A percentile compares a stretch with the other conserved stretches of the same genome.
These are phyloP conservation scores for Talaromyces proteolyticus DNA, from an alignment of 495 filamentous ascomycete genomes.

Conservation along the genomic window DNA sequence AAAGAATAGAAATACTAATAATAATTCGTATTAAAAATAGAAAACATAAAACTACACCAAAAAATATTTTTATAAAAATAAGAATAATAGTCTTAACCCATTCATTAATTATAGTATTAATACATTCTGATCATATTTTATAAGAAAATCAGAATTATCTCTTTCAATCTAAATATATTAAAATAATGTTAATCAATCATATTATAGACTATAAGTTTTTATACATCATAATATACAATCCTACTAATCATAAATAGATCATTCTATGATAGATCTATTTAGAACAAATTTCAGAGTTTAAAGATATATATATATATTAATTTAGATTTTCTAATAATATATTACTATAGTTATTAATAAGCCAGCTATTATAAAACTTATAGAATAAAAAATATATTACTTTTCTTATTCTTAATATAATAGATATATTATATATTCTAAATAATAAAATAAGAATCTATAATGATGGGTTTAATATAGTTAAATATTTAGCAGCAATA, in stretches of 20 bases:
- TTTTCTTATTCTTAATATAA: neutral
- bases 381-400: neutral
- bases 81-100: neutral
- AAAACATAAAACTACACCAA: neutral
- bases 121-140: too few species aligned
- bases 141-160: neutral
- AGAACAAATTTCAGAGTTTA: too few species aligned
- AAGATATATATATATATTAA: too few species aligned
- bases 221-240: neutral
- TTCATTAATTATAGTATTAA: too few species aligned
- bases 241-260: neutral
- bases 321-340: too few species aligned
- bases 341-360: neutral
- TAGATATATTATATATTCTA: neutral
- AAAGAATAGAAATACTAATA: neutral
- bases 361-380: neutral
- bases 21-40: neutral
- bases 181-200: neutral
- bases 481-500: neutral
- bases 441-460: neutral
- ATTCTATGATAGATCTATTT: neutral
- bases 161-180: neutral
- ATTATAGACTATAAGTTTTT: neutral
- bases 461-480: neutral
- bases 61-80: neutral